phyloP scores from a whole-genome alignment of 2,329 filamentous ascomycete genomes.

The Colletotrichum sp. region DNA sequence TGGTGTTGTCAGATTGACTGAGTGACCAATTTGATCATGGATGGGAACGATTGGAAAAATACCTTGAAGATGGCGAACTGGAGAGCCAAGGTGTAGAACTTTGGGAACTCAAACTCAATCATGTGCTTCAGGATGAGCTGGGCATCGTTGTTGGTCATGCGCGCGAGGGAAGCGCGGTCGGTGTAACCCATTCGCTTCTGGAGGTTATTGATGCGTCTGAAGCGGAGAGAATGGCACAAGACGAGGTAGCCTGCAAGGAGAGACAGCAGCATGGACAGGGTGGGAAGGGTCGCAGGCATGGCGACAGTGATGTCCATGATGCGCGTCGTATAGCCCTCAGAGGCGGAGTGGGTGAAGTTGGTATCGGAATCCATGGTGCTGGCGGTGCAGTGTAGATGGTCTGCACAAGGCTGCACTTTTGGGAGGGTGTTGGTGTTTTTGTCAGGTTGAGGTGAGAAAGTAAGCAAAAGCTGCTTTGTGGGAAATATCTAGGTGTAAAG shows the following conservation, averaged over 20 bases:
- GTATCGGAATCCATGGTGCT: background rate
- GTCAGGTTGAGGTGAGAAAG: background rate
- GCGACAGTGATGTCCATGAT: background rate
- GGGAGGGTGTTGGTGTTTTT: background rate
- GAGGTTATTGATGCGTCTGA: constrained; percentile 34
- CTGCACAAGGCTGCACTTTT: background rate
- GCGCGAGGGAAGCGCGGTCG: constrained; percentile 38
- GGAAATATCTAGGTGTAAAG: background rate
- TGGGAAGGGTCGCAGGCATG: background rate
- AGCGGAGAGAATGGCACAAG: constrained; percentile 42
- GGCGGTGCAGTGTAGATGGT: background rate
- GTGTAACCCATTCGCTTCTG: constrained; percentile 34
- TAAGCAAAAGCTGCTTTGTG: background rate
- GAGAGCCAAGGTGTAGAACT: constrained; percentile 39
- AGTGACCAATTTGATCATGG: background rate
- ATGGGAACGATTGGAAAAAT: background rate
- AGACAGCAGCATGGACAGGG: background rate
- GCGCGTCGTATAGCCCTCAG: background rate
- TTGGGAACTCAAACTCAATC: constrained; percentile 40
- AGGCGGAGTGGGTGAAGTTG: background rate
- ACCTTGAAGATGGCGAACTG: constrained; percentile 48
- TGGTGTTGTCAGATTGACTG: background rate
- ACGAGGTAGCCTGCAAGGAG: constrained; percentile 33
- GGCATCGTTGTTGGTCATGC: constrained; percentile 50
- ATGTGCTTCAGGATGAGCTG: constrained; percentile 45